Percentiles rank a stretch among this genome's conserved stretches.
These are phyloP conservation scores for Chalaropsis thielavioides DNA, from an alignment of 2,329 filamentous ascomycete genomes.

Conservation along the genomic window DNA sequence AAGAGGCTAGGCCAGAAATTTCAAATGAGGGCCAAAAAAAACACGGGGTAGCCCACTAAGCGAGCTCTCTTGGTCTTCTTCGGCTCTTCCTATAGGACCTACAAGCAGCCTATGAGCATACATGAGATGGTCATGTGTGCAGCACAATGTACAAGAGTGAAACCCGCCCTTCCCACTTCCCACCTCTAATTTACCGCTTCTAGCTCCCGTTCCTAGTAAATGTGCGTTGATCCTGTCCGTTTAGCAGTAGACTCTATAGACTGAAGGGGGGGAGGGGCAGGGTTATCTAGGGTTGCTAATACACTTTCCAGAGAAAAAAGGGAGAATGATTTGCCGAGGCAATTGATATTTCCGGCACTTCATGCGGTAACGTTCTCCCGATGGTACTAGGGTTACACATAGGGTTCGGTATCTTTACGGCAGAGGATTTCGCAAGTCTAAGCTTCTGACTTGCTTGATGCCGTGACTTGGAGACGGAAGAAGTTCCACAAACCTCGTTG, in stretches of 20 bases:
- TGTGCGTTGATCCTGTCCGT: background rate
- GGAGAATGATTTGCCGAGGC: background rate
- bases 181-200: background rate
- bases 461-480: background rate
- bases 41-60: background rate
- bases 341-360: background rate
- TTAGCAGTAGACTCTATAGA: background rate
- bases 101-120: background rate
- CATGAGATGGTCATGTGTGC: background rate
- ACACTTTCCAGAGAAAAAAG: background rate
- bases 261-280: background rate
- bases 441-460: background rate
- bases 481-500: background rate
- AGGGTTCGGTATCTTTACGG: background rate
- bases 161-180: background rate
- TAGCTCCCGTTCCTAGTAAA: background rate
- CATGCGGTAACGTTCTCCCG: background rate
- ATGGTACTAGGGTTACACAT: background rate
- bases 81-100: background rate
- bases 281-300: background rate
- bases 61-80: background rate
- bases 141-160: background rate
- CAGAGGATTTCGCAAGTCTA: background rate
- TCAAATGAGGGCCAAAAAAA: background rate
- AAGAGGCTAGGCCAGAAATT: background rate